Evolutionary conservation across 768 basidiomycete genomes (phyloP).

Genomic region (Tulasnella sp.): DNA sequence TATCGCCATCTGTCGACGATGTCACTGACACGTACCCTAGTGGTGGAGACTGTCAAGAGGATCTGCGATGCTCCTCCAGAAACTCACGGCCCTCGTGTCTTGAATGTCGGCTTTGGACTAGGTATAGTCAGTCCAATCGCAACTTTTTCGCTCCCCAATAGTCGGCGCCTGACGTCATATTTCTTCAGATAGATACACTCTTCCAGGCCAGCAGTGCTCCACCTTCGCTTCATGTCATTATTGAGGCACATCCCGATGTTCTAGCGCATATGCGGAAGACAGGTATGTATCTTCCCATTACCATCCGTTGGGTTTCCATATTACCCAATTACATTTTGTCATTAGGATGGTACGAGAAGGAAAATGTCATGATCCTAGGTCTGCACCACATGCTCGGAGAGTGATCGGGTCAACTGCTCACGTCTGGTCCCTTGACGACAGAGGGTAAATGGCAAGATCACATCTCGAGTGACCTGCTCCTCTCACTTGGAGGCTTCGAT

Average conservation of each 20-base stretch:
- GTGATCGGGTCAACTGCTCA: background rate
- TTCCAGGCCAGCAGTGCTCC: slow-evolving; percentile 54
- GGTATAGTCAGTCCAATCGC: slow-evolving; percentile 17
- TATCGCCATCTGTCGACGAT: slow-evolving; percentile 12
- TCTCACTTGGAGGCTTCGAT: slow-evolving; percentile 66
- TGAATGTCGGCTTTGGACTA: slow-evolving; percentile 73
- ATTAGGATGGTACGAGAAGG: slow-evolving; percentile 61
- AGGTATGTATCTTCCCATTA: slow-evolving; percentile 1
- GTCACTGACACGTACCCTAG: slow-evolving; percentile 30
- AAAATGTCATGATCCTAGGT: slow-evolving; percentile 57
- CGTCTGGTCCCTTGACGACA: background rate
- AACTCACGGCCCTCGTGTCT: slow-evolving; percentile 42
- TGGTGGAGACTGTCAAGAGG: slow-evolving; percentile 64
- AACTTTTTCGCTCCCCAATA: background rate
- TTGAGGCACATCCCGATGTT: slow-evolving; percentile 91
- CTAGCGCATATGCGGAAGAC: slow-evolving; percentile 61
- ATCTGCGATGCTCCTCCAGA: slow-evolving; percentile 47
- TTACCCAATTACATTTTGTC: slow-evolving; percentile 23
- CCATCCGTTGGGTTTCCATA: too few relatives aligned
- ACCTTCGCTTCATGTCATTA: slow-evolving; percentile 72
- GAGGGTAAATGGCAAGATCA: slow-evolving; percentile 95
- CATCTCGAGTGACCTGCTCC: slow-evolving; percentile 47
- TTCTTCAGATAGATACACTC: slow-evolving; percentile 60
- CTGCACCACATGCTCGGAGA: background rate
- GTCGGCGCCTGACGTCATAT: background rate